A percentile compares a stretch with the other conserved stretches of the same genome.
Evolutionary conservation across 208 protist species (phyloP).

Genomic region (Leishmania amazonensis): DNA sequence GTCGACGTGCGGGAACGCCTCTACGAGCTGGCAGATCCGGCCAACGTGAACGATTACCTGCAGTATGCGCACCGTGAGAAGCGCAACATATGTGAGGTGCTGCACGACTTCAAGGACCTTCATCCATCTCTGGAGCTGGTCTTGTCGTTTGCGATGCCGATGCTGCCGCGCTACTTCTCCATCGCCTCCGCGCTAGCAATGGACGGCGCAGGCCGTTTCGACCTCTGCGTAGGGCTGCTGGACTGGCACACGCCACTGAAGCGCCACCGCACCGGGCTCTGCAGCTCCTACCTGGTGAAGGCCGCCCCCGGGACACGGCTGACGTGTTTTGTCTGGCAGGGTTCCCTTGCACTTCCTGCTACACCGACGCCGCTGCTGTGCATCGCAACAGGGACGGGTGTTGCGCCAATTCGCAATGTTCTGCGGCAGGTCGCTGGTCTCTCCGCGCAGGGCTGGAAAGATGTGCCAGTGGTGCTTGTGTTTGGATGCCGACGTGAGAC

Average conservation of each 20-base stretch:
- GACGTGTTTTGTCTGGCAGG: slow-evolving; percentile 69
- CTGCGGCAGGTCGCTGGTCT: slow-evolving; percentile 69
- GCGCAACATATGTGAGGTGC: slow-evolving; percentile 87
- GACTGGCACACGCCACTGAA: slow-evolving; percentile 79
- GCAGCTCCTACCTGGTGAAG: slow-evolving; percentile 53
- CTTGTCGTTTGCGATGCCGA: slow-evolving; percentile 58
- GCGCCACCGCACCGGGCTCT: slow-evolving; percentile 70
- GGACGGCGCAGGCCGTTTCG: slow-evolving; percentile 37
- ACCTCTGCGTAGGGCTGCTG: slow-evolving; percentile 76
- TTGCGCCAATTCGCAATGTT: slow-evolving; percentile 75
- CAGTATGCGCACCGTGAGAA: slow-evolving; percentile 87
- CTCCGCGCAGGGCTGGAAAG: slow-evolving; percentile 22
- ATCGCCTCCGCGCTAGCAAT: slow-evolving; percentile 64
- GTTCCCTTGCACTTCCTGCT: slow-evolving; percentile 49
- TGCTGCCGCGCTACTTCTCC: slow-evolving; percentile 84
- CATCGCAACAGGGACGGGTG: slow-evolving; percentile 82
- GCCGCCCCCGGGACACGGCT: slow-evolving; percentile 47
- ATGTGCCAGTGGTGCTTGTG: slow-evolving; percentile 75
- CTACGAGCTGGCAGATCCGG: slow-evolving; percentile 64
- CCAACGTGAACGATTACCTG: slow-evolving; percentile 70
- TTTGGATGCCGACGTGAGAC: slow-evolving; percentile 73
- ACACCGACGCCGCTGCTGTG: slow-evolving; percentile 59
- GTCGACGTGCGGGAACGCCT: slow-evolving; percentile 62
- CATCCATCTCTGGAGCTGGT: slow-evolving; percentile 58
- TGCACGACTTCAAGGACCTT: slow-evolving; percentile 73